These are phyloP conservation scores for Malassezia pachydermatis DNA, from an alignment of 1,284 basidiomycete species.

Conservation along the genomic window DNA sequence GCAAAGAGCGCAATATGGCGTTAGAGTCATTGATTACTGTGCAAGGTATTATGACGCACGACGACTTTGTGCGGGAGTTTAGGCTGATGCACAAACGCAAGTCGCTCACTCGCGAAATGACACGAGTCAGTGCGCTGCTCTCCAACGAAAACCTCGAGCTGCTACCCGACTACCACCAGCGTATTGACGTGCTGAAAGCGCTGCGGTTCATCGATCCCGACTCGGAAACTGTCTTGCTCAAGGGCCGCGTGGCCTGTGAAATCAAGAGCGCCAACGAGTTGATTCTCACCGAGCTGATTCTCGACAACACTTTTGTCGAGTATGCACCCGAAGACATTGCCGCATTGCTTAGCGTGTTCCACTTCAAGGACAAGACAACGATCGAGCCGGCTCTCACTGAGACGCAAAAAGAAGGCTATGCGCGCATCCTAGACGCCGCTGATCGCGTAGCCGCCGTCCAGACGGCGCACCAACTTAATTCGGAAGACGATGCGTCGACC, in stretches of 20 bases:
- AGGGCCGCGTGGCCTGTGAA: slow-evolving; percentile 96
- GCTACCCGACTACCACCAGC: slow-evolving; percentile 90
- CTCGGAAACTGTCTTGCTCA: slow-evolving; percentile 77
- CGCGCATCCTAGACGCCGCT: slow-evolving; percentile 68
- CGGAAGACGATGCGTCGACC: slow-evolving; percentile 29
- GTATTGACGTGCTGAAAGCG: slow-evolving; percentile 79
- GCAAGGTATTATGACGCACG: slow-evolving; percentile 20
- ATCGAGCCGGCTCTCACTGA: slow-evolving; percentile 68
- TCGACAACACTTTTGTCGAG: slow-evolving; percentile 80
- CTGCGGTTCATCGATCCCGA: slow-evolving; percentile 56
- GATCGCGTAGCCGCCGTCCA: slow-evolving; percentile 72
- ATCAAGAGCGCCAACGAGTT: slow-evolving; percentile 86
- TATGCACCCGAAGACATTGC: slow-evolving; percentile 94
- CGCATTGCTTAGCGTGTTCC: slow-evolving; percentile 88
- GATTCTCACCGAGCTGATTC: slow-evolving; percentile 86
- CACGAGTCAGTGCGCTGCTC: slow-evolving; percentile 31
- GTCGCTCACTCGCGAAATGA: slow-evolving; percentile 62
- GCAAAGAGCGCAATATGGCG: slow-evolving; percentile 58
- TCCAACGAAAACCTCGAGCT: slow-evolving; percentile 87
- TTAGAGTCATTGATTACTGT: slow-evolving; percentile 41
- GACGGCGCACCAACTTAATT: slow-evolving; percentile 57
- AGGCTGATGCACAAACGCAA: slow-evolving; percentile 63
- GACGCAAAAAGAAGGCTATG: slow-evolving; percentile 66
- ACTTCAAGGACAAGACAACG: slow-evolving; percentile 95
- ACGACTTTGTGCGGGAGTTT: slow-evolving; percentile 64